Percentiles rank a stretch among this genome's conserved stretches.
Evolutionary conservation across 2,329 filamentous ascomycete genomes (phyloP).

Genomic region (Periconia digitata): DNA sequence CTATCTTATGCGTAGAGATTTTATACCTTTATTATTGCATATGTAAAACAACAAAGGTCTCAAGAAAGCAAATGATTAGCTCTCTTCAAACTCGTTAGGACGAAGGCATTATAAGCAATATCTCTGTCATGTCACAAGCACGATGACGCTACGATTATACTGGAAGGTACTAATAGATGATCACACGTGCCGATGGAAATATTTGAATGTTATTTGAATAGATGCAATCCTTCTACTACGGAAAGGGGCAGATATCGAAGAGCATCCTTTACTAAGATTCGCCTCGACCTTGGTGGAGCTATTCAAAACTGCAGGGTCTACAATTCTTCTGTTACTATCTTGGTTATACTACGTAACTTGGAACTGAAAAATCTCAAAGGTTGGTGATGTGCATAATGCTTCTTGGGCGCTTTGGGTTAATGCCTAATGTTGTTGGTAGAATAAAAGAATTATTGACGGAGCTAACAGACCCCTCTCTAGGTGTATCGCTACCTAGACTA

Average conservation of each 20-base stretch:
- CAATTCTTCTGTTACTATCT: constrained; percentile 7
- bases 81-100: too few relatives aligned
- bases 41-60: too few relatives aligned
- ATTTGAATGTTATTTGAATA: too few relatives aligned
- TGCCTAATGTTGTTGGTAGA: constrained; percentile 5
- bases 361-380: constrained; percentile 4
- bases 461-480: neutral
- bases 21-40: too few relatives aligned
- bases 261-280: neutral
- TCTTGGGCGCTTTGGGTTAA: constrained; percentile 2
- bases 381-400: neutral
- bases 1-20: too few relatives aligned
- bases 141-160: too few relatives aligned
- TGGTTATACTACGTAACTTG: constrained; percentile 2
- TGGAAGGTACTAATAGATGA: too few relatives aligned
- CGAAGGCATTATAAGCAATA: too few relatives aligned
- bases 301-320: constrained; percentile 7
- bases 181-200: too few relatives aligned
- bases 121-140: too few relatives aligned
- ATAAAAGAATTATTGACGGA: constrained; percentile 2
- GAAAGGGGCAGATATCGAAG: neutral
- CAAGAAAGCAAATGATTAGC: too few relatives aligned
- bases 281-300: constrained; percentile 5
- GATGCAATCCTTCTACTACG: neutral
- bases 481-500: neutral